Percentiles rank a stretch among this genome's conserved stretches.
Evolutionary conservation across 192 early-diverging fungal species (phyloP).

Genomic region (Helicostylum pulchrum): DNA sequence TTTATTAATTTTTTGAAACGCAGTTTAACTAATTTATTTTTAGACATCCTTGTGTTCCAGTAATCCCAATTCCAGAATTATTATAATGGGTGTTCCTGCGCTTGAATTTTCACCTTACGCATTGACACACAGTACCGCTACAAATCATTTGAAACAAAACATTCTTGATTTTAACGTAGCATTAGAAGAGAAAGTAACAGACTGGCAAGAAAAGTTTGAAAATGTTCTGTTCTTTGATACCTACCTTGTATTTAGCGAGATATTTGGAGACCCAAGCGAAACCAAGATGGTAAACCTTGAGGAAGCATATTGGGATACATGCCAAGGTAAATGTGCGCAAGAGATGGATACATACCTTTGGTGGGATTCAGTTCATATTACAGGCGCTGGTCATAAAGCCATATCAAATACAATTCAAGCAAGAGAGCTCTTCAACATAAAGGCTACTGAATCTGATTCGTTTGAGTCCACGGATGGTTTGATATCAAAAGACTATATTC

Average conservation of each 20-base stretch:
- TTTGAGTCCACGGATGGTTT: neutral
- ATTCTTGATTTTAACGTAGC: constrained; percentile 15
- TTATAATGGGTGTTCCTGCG: constrained; percentile 33
- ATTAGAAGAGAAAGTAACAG: constrained; percentile 23
- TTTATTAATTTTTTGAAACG: neutral
- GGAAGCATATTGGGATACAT: constrained; percentile 35
- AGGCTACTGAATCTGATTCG: neutral
- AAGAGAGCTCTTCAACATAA: neutral
- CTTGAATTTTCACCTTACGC: constrained; percentile 30
- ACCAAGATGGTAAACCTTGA: constrained; percentile 26
- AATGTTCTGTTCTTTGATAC: constrained; percentile 15
- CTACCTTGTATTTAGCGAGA: constrained; percentile 20
- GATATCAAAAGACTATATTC: neutral
- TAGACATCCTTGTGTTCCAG: constrained; percentile 9
- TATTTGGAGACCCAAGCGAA: constrained; percentile 20
- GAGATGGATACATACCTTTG: constrained; percentile 33
- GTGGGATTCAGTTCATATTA: constrained; percentile 37
- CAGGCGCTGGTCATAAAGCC: constrained; percentile 27
- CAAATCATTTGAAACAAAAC: neutral
- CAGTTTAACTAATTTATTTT: neutral
- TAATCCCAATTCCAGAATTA: constrained; percentile 9
- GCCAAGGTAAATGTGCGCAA: constrained; percentile 30
- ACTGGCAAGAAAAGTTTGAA: constrained; percentile 13
- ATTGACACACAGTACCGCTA: neutral
- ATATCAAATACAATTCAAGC: constrained; percentile 11